These are phyloP conservation scores for Backusella mclennaniae DNA, from an alignment of 192 early-diverging fungal species.

Conservation along the genomic window DNA sequence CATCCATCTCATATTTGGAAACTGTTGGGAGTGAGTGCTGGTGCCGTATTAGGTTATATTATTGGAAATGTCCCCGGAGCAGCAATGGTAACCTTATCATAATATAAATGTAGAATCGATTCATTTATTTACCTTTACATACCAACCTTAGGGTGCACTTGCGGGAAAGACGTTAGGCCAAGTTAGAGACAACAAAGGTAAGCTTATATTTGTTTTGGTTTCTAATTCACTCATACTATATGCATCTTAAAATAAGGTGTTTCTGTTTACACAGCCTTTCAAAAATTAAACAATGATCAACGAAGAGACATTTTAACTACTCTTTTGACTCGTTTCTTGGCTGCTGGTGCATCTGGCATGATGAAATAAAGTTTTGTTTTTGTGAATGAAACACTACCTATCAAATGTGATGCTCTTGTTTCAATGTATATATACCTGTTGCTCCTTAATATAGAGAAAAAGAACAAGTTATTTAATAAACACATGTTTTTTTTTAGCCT, in stretches of 20 bases:
- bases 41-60: slow-evolving; percentile 32
- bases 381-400: not conserved
- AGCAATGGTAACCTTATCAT: slow-evolving; percentile 17
- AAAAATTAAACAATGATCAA: slow-evolving; percentile 16
- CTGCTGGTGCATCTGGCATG: slow-evolving; percentile 16
- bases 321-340: slow-evolving; percentile 25
- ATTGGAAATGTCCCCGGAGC: slow-evolving; percentile 24
- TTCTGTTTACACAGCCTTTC: slow-evolving; percentile 41
- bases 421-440: not conserved
- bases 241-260: slow-evolving; percentile 19
- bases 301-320: slow-evolving; percentile 29
- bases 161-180: slow-evolving; percentile 61
- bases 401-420: not conserved
- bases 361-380: slow-evolving; percentile 14
- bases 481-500: too few relatives aligned
- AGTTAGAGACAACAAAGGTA: slow-evolving; percentile 58
- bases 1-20: slow-evolving; percentile 29
- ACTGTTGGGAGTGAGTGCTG: slow-evolving; percentile 22
- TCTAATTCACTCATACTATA: not conserved
- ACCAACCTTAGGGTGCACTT: slow-evolving; percentile 46
- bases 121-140: not conserved
- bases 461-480: too few relatives aligned
- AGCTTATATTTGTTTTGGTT: not conserved
- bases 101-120: not conserved
- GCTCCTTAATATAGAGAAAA: too few relatives aligned